These are phyloP conservation scores for Trametes cinnabarina DNA, from an alignment of 768 basidiomycete species.

Conservation along the genomic window DNA sequence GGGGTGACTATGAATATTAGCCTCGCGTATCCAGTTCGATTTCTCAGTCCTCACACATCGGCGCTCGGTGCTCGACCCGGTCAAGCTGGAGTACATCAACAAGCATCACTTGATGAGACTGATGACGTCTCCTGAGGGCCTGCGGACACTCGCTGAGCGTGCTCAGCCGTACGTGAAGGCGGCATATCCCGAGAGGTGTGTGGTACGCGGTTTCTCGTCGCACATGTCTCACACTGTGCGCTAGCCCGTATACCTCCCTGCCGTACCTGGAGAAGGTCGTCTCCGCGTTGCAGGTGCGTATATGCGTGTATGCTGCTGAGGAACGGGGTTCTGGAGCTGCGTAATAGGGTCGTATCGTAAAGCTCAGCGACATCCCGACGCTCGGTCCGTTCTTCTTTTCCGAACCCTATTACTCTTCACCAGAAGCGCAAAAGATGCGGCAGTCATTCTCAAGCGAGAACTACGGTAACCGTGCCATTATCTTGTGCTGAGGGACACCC, in stretches of 20 bases:
- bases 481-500: not conserved
- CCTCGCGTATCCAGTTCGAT: constrained; percentile 56
- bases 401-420: constrained; percentile 55
- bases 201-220: not conserved
- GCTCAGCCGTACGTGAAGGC: constrained; percentile 53
- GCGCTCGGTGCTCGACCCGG: constrained; percentile 74
- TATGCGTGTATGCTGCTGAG: not conserved
- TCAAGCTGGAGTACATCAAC: constrained; percentile 85
- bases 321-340: not conserved
- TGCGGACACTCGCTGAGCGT: constrained; percentile 52
- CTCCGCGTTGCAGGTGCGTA: constrained; percentile 52
- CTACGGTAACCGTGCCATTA: constrained; percentile 40
- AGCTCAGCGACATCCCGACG: constrained; percentile 65
- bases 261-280: constrained; percentile 67
- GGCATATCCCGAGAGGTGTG: constrained; percentile 58
- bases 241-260: constrained; percentile 42
- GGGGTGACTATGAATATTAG: not conserved
- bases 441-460: constrained; percentile 39
- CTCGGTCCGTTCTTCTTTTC: constrained; percentile 78
- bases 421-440: constrained; percentile 56
- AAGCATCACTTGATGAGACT: constrained; percentile 73
- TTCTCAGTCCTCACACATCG: constrained; percentile 75
- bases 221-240: not conserved
- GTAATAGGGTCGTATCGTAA: constrained; percentile 63
- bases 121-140: constrained; percentile 49